Conservation (phyloP, 805 yeast species). For the Hagleromyces aurorensis region DNA sequence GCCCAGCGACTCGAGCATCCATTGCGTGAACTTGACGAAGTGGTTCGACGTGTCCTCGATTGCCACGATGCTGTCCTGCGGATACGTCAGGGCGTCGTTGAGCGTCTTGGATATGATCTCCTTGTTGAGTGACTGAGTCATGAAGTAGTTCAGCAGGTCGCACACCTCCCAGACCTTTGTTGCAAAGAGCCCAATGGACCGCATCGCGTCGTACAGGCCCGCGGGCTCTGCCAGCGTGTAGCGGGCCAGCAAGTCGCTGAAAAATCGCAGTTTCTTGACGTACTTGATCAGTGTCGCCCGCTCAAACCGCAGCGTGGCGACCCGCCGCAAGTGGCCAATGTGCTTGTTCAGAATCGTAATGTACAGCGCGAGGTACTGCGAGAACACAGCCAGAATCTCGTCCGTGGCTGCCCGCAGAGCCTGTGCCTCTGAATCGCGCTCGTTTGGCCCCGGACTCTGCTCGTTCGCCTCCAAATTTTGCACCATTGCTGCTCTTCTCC, state of each 20-base stretch:
- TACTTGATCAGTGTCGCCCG: constrained; percentile 29
- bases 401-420: too few relatives aligned
- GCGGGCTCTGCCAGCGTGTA: constrained; percentile 3
- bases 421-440: too few relatives aligned
- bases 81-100: constrained; percentile 20
- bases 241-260: constrained; percentile 21
- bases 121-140: constrained; percentile 28
- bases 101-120: constrained; percentile 31
- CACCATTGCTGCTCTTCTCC: too few relatives aligned
- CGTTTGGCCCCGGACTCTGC: too few relatives aligned
- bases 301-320: constrained; percentile 26
- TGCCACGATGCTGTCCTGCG: constrained; percentile 16
- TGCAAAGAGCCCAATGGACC: constrained; percentile 18
- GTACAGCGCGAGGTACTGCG: constrained; percentile 23
- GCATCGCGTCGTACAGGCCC: constrained; percentile 8
- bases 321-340: constrained; percentile 27
- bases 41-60: constrained; percentile 28
- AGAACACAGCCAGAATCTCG: constrained; percentile 11
- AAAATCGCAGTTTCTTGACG: constrained; percentile 30
- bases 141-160: constrained; percentile 26
- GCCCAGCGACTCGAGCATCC: constrained; percentile 28
- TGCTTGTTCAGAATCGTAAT: constrained; percentile 27
- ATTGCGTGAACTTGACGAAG: constrained; percentile 30
- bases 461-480: too few relatives aligned
- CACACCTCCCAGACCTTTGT: constrained; percentile 23